Percentiles rank a stretch among this genome's conserved stretches.
Conservation (phyloP, 1,139 yeast species). For the Candida albicans region DNA sequence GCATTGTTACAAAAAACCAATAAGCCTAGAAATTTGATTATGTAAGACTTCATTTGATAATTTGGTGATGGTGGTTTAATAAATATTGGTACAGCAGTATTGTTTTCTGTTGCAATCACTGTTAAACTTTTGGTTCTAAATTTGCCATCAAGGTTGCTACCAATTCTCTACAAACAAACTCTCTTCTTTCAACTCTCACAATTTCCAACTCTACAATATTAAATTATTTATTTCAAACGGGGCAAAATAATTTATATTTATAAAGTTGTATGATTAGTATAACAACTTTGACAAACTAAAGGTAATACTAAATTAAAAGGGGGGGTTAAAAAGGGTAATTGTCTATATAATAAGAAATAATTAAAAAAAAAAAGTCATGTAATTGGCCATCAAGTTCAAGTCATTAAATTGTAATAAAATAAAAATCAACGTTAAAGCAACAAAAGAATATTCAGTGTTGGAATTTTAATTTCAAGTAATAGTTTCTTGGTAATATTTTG, state of each 20-base stretch:
- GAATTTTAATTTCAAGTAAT: too few relatives aligned
- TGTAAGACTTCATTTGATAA: too few relatives aligned
- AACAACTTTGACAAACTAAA: neutral
- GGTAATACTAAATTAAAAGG: neutral
- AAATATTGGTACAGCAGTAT: neutral
- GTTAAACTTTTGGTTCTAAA: neutral
- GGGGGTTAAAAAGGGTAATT: slow-evolving; percentile 12
- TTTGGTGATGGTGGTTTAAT: slow-evolving; percentile 5
- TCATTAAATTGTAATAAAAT: slow-evolving; percentile 10
- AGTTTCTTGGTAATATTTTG: too few relatives aligned
- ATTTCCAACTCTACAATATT: too few relatives aligned
- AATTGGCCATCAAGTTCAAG: slow-evolving; percentile 11
- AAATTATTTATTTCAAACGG: neutral
- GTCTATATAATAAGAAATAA: slow-evolving; percentile 10
- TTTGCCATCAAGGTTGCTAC: too few relatives aligned
- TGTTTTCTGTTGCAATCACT: neutral
- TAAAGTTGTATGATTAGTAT: neutral
- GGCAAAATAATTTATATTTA: slow-evolving; percentile 5
- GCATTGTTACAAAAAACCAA: too few relatives aligned
- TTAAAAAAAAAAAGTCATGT: neutral
- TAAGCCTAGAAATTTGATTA: too few relatives aligned
- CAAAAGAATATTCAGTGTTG: neutral
- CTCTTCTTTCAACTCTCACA: too few relatives aligned
- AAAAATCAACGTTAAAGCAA: neutral
- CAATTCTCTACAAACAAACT: too few relatives aligned